Percentiles rank a stretch among this genome's conserved stretches.
These are phyloP conservation scores for Cyclotella cryptica DNA, from an alignment of 108 stramenopile genomes.

Conservation along the genomic window DNA sequence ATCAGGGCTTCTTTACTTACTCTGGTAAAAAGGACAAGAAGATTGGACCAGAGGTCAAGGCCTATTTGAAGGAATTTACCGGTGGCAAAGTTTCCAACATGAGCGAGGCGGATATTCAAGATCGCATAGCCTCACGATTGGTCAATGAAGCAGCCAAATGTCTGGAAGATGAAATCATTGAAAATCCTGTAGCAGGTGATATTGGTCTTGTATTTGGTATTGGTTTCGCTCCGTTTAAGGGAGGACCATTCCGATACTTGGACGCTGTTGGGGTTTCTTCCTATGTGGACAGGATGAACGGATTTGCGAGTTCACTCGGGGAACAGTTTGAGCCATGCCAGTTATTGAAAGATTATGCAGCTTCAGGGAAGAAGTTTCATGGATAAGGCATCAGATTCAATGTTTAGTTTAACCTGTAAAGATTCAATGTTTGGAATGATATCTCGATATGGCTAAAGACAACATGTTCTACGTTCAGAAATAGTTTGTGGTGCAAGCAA, in stretches of 20 bases:
- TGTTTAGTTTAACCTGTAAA: too few species aligned
- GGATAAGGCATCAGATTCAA: too few species aligned
- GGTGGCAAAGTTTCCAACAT: conserved; percentile 65
- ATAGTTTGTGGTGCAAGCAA: too few species aligned
- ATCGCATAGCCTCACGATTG: conserved; percentile 94
- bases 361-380: conserved; percentile 95
- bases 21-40: conserved; percentile 85
- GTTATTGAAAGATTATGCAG: conserved; percentile 95
- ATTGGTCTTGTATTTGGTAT: conserved; percentile 99
- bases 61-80: conserved; percentile 77
- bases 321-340: conserved; percentile 98
- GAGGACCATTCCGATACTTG: conserved; percentile 97
- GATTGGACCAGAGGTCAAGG: conserved; percentile 82
- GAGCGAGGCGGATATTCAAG: conserved; percentile 90
- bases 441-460: too few species aligned
- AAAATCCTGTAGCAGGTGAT: conserved; percentile 95
- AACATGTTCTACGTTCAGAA: too few species aligned
- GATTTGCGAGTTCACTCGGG: conserved; percentile 93
- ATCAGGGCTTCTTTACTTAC: conserved; percentile 98
- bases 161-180: conserved; percentile 98
- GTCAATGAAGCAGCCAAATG: conserved; percentile 98
- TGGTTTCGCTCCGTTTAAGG: conserved; percentile 99
- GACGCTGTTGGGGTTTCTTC: conserved; percentile 90
- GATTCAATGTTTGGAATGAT: too few species aligned
- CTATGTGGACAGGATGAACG: conserved; percentile 94